phyloP scores from a whole-genome alignment of 225 moss, liverwort and hornwort genomes.

The Rhytidiadelphus loreus region DNA sequence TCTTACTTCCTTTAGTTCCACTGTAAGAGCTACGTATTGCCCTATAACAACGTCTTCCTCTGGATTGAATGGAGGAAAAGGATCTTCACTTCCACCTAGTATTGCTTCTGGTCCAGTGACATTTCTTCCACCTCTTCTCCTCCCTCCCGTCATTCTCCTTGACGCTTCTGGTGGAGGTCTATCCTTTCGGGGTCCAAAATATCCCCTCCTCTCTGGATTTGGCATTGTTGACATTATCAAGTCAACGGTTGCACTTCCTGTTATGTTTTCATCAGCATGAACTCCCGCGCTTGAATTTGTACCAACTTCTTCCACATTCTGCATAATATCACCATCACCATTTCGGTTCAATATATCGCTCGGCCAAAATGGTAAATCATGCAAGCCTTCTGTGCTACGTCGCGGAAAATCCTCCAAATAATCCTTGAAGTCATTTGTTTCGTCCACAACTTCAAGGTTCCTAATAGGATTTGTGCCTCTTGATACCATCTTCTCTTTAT shows the following conservation, averaged over 20 bases:
- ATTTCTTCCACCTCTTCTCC: too few species aligned
- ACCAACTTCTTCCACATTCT: neutral
- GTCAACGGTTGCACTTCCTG: neutral
- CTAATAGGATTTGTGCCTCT: fast-evolving
- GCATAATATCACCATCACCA: neutral
- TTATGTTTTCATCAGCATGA: neutral
- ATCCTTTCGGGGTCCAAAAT: too few species aligned
- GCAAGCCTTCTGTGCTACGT: neutral
- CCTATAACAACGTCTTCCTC: too few species aligned
- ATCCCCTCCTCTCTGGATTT: neutral
- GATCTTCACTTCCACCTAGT: too few species aligned
- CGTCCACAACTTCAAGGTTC: neutral
- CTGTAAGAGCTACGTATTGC: too few species aligned
- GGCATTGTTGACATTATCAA: neutral
- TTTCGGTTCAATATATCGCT: neutral
- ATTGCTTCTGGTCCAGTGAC: fast-evolving
- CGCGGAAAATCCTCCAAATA: neutral
- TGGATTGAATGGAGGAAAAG: too few species aligned
- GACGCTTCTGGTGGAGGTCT: too few species aligned
- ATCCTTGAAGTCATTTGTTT: neutral
- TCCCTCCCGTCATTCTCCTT: fast-evolving
- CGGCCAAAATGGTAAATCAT: neutral
- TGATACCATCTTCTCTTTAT: neutral
- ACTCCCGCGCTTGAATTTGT: fast-evolving
- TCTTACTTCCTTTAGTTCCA: too few species aligned